These are phyloP conservation scores for Claviceps sp. DNA, from an alignment of 2,329 filamentous ascomycete species.

Conservation along the genomic window DNA sequence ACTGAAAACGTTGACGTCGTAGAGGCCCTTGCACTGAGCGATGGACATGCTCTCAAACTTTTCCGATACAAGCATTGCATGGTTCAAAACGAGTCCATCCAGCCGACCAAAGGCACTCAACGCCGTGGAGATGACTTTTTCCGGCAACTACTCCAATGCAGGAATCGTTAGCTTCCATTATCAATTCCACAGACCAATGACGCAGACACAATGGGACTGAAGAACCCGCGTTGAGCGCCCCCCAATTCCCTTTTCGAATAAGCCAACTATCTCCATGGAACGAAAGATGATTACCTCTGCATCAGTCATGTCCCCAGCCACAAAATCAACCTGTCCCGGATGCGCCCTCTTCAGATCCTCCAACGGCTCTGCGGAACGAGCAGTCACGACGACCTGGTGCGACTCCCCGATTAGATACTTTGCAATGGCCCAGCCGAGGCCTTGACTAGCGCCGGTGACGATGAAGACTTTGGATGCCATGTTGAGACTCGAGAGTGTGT, in stretches of 20 bases:
- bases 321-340: conserved; percentile 38
- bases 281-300: conserved; percentile 25
- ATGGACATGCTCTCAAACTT: conserved; percentile 53
- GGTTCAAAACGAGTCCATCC: conserved; percentile 79
- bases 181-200: too few relatives aligned
- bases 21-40: conserved; percentile 62
- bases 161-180: not conserved
- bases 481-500: not conserved
- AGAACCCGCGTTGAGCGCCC: too few relatives aligned
- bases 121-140: conserved; percentile 51
- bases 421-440: conserved; percentile 45
- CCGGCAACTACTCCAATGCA: conserved; percentile 31
- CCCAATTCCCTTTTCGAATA: too few relatives aligned
- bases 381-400: conserved; percentile 47
- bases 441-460: conserved; percentile 51
- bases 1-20: conserved; percentile 81
- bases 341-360: conserved; percentile 37
- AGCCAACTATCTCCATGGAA: too few relatives aligned
- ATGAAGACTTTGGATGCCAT: conserved; percentile 51
- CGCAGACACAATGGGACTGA: too few relatives aligned
- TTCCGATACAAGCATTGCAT: conserved; percentile 69
- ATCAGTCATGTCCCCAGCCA: conserved; percentile 42
- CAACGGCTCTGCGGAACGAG: conserved; percentile 37
- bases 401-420: conserved; percentile 35
- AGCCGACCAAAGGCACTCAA: conserved; percentile 55